phyloP scores from a whole-genome alignment of 257 asterid genomes.

The Nicotiana otophora region DNA sequence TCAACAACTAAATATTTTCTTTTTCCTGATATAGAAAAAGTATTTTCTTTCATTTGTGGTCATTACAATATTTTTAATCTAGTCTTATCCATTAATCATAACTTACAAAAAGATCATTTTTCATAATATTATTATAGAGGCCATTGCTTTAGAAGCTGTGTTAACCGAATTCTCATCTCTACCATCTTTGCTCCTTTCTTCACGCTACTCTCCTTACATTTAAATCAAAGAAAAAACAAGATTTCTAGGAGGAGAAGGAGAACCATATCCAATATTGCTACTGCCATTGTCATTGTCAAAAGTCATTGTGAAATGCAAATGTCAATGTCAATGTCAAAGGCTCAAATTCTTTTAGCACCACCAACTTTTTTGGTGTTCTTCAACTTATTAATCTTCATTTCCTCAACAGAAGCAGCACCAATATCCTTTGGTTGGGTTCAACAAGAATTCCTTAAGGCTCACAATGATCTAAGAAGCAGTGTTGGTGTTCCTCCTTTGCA shows the following conservation, averaged over 20 bases:
- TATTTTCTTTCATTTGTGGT: too few species aligned
- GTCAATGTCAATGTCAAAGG: not conserved
- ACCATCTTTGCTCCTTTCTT: not conserved
- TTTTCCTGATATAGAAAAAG: too few species aligned
- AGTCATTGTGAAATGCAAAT: not conserved
- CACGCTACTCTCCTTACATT: not conserved
- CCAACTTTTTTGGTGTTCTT: not conserved
- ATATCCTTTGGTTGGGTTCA: conserved; percentile 9
- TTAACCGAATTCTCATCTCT: not conserved
- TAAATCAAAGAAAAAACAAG: not conserved
- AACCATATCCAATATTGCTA: not conserved
- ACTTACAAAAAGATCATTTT: too few species aligned
- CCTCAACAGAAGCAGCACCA: not conserved
- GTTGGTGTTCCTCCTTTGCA: conserved; percentile 15
- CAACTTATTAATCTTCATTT: not conserved
- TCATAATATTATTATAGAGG: not conserved
- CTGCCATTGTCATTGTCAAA: not conserved
- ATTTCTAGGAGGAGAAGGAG: not conserved
- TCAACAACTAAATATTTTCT: too few species aligned
- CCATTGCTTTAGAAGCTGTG: not conserved
- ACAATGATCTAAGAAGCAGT: not conserved
- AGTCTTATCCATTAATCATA: too few species aligned
- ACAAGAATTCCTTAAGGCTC: conserved; percentile 6
- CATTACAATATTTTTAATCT: too few species aligned
- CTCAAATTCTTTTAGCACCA: not conserved